phyloP scores from a whole-genome alignment of 768 basidiomycete genomes.

The Leucosporidium scottii region DNA sequence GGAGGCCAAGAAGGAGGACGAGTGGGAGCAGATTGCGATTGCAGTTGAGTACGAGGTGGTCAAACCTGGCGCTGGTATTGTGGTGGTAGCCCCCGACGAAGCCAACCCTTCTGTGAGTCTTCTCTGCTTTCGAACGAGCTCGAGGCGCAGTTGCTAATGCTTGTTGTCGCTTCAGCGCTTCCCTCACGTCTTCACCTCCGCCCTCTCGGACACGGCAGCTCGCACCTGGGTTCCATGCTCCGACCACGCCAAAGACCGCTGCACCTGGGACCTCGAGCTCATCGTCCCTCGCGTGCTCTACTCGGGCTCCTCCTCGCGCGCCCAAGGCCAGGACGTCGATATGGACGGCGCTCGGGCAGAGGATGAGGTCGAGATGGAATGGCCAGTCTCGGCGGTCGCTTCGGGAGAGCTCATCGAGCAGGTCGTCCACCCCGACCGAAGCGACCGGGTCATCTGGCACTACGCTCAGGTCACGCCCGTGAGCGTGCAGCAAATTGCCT shows the following conservation, averaged over 20 bases:
- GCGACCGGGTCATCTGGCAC: slow-evolving; percentile 87
- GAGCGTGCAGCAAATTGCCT: slow-evolving; percentile 92
- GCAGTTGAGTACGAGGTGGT: slow-evolving; percentile 73
- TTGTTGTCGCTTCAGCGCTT: slow-evolving; percentile 54
- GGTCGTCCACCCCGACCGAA: slow-evolving; percentile 89
- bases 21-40: slow-evolving; percentile 68
- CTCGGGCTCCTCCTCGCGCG: slow-evolving; percentile 40
- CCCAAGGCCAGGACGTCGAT: slow-evolving; percentile 38
- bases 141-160: not conserved
- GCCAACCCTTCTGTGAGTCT: slow-evolving; percentile 72
- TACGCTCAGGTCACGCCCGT: slow-evolving; percentile 80
- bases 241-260: slow-evolving; percentile 90
- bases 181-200: slow-evolving; percentile 85
- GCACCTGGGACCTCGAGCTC: slow-evolving; percentile 97
- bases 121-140: not conserved
- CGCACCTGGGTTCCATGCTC: slow-evolving; percentile 98
- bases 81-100: slow-evolving; percentile 74
- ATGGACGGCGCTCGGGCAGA: slow-evolving; percentile 47
- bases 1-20: slow-evolving; percentile 45
- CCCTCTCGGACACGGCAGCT: slow-evolving; percentile 81
- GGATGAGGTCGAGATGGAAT: slow-evolving; percentile 46
- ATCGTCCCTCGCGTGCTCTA: slow-evolving; percentile 58
- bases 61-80: slow-evolving; percentile 74
- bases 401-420: slow-evolving; percentile 94
- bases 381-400: slow-evolving; percentile 79